Percentiles rank a stretch among this genome's conserved stretches.
phyloP scores from a whole-genome alignment of 2,329 filamentous ascomycete genomes.

The Xylaria sp. region DNA sequence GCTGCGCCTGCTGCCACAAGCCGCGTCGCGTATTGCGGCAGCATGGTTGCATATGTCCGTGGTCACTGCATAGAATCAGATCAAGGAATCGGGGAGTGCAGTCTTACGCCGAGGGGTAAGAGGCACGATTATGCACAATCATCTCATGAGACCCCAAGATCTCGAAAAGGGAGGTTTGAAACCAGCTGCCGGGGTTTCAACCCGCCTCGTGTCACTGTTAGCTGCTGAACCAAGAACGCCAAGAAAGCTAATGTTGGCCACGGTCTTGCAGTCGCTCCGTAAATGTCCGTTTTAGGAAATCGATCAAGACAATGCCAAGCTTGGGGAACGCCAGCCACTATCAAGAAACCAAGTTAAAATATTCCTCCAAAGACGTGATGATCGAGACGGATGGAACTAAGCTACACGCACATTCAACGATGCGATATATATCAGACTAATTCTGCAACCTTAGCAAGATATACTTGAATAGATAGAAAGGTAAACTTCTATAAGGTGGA shows the following conservation, averaged over 20 bases:
- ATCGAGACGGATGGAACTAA: not conserved
- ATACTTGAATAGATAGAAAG: not conserved
- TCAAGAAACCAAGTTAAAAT: not conserved
- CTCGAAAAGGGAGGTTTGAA: not conserved
- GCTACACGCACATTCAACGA: not conserved
- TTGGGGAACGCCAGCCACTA: not conserved
- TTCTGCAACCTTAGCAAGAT: not conserved
- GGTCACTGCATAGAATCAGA: slow-evolving; percentile 11
- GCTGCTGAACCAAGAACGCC: slow-evolving; percentile 13
- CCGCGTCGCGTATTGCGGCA: slow-evolving; percentile 20
- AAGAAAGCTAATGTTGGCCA: slow-evolving; percentile 20
- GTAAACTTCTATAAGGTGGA: too few relatives aligned
- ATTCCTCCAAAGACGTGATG: not conserved
- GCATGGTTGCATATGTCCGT: slow-evolving; percentile 24
- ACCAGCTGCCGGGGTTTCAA: not conserved
- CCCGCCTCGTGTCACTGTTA: not conserved
- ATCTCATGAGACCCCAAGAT: not conserved
- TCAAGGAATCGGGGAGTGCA: not conserved
- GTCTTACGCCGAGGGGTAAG: slow-evolving; percentile 1
- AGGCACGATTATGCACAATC: slow-evolving; percentile 1
- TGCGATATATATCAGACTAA: not conserved
- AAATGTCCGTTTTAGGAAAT: slow-evolving; percentile 23
- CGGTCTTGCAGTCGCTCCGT: slow-evolving; percentile 14
- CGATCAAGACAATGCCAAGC: slow-evolving; percentile 19
- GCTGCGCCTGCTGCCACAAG: slow-evolving; percentile 21